Conservation (phyloP, 1,284 basidiomycete genomes). For the Puccinia polysora region DNA sequence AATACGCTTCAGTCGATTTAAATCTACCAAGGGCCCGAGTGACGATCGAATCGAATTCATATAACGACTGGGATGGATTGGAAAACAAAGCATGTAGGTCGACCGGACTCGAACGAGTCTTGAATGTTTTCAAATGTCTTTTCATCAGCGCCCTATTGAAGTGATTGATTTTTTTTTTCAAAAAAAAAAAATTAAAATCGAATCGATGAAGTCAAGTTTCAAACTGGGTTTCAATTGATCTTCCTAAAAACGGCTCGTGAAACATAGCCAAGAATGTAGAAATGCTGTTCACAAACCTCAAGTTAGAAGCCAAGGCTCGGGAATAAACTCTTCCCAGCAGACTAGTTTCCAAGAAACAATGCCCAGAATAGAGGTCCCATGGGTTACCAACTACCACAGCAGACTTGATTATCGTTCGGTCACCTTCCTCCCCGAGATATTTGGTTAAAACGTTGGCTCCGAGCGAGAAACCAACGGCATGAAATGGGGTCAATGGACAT, state of each 20-base stretch:
- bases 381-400: constrained; percentile 76
- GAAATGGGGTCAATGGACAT: constrained; percentile 68
- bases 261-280: no score
- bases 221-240: constrained; percentile 17
- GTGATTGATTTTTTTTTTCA: background rate
- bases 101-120: constrained; percentile 38
- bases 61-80: constrained; percentile 50
- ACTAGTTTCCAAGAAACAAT: constrained; percentile 46
- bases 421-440: constrained; percentile 81
- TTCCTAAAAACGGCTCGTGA: background rate
- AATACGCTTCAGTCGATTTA: constrained; percentile 72
- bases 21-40: constrained; percentile 73
- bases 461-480: constrained; percentile 87
- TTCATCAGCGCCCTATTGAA: constrained; percentile 61
- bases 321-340: constrained; percentile 47
- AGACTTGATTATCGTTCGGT: constrained; percentile 67
- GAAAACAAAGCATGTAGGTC: constrained; percentile 47
- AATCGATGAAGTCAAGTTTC: background rate
- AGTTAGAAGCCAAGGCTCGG: constrained; percentile 49
- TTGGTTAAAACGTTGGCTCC: constrained; percentile 88
- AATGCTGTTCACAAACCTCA: no score
- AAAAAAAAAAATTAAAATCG: background rate
- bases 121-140: constrained; percentile 57
- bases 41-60: constrained; percentile 59
- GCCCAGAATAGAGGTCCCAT: constrained; percentile 59